phyloP scores from a whole-genome alignment of 495 filamentous ascomycete genomes.

The Penicillium psychrofluorescens region DNA sequence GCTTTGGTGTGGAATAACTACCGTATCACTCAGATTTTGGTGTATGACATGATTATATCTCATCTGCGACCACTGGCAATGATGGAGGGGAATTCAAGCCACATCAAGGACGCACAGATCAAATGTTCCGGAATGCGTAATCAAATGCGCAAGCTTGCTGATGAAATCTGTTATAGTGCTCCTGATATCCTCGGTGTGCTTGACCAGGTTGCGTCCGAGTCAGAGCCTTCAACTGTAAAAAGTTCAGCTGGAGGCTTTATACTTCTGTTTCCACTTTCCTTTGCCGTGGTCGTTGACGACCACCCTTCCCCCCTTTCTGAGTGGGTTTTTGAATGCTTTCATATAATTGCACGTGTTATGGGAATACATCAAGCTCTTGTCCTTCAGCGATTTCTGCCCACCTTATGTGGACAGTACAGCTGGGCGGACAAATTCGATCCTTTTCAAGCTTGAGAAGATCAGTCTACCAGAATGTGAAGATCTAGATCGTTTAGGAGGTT shows the following conservation, averaged over 20 bases:
- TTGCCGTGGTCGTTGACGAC: too few species aligned
- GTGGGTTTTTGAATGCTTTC: too few species aligned
- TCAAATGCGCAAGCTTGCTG: not conserved
- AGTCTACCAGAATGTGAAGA: too few species aligned
- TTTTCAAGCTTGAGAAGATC: too few species aligned
- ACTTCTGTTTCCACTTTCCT: not conserved
- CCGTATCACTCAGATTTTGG: not conserved
- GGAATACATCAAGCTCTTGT: too few species aligned
- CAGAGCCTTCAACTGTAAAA: not conserved
- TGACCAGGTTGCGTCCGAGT: not conserved
- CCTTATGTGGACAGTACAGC: too few species aligned
- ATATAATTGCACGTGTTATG: too few species aligned
- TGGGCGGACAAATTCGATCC: too few species aligned
- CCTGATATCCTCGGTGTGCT: slow-evolving; percentile 1
- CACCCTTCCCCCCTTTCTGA: too few species aligned
- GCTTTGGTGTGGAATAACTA: slow-evolving; percentile 1
- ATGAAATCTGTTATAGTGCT: slow-evolving; percentile 1
- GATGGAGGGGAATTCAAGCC: not conserved
- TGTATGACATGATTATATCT: not conserved
- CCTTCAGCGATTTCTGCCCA: too few species aligned
- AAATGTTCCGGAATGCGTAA: not conserved
- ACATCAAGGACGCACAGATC: not conserved
- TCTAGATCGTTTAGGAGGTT: too few species aligned
- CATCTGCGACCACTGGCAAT: not conserved
- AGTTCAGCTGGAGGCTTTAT: not conserved